phyloP scores from a whole-genome alignment of 768 basidiomycete species.

The Cystobasidium tubakii region DNA sequence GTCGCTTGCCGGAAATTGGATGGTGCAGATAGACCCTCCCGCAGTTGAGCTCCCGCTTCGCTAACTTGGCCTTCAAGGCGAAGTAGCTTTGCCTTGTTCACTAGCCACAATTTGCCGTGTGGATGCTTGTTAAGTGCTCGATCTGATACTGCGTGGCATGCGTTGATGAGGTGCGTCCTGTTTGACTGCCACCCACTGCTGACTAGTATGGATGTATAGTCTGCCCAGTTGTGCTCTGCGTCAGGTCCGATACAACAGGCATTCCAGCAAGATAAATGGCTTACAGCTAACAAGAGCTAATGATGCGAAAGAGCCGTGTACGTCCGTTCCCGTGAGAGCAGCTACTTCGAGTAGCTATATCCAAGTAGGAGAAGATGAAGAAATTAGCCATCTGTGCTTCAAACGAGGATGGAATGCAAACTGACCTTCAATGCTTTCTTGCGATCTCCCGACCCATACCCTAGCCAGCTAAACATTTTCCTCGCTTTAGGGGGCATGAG shows the following conservation, averaged over 20 bases:
- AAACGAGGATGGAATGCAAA: background rate
- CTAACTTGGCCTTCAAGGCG: background rate
- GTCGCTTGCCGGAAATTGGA: constrained; percentile 20
- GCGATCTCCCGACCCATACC: constrained; percentile 29
- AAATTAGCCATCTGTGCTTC: too few relatives aligned
- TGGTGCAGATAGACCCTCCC: background rate
- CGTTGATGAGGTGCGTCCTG: background rate
- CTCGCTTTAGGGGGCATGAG: constrained; percentile 33
- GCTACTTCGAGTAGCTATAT: constrained; percentile 27
- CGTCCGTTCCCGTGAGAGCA: constrained; percentile 13
- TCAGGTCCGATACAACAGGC: too few relatives aligned
- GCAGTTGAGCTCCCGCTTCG: background rate
- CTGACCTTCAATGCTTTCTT: constrained; percentile 26
- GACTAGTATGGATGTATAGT: constrained; percentile 12
- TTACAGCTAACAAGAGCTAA: constrained; percentile 23
- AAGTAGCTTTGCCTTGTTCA: constrained; percentile 23
- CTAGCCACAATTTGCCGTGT: constrained; percentile 26
- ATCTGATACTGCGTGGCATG: constrained; percentile 3
- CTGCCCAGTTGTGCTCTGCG: background rate
- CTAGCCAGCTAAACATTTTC: constrained; percentile 32
- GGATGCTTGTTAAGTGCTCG: constrained; percentile 11
- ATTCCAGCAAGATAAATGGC: too few relatives aligned
- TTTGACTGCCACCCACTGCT: constrained; percentile 32
- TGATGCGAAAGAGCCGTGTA: constrained; percentile 20
- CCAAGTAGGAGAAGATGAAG: too few relatives aligned